phyloP scores from a whole-genome alignment of 1,284 basidiomycete genomes.

The Veloporphyrellus conicus region DNA sequence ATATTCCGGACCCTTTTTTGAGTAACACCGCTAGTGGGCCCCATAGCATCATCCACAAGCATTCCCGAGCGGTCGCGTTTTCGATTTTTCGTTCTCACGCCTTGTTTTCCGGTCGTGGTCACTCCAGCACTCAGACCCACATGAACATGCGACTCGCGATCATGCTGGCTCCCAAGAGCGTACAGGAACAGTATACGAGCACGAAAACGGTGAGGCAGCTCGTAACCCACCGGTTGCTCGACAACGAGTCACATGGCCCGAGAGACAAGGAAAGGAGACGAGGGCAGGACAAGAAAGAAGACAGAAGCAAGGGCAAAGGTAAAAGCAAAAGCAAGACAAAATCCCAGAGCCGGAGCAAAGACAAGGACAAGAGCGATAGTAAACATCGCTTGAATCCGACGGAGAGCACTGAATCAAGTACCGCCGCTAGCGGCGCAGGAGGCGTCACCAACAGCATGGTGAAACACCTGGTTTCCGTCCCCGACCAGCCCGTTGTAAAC shows the following conservation, averaged over 20 bases:
- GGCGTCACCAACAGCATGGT: slow-evolving; percentile 16
- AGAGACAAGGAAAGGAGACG: slow-evolving; percentile 17
- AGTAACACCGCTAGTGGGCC: slow-evolving; percentile 51
- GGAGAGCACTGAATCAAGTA: slow-evolving; percentile 31
- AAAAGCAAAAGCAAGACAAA: slow-evolving; percentile 28
- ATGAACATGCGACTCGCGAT: slow-evolving; percentile 48
- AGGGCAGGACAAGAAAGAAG: slow-evolving; percentile 18
- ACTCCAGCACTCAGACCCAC: slow-evolving; percentile 26
- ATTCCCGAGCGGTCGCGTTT: slow-evolving; percentile 71
- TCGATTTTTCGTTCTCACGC: slow-evolving; percentile 66
- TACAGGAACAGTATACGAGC: slow-evolving; percentile 72
- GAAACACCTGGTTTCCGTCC: slow-evolving; percentile 10
- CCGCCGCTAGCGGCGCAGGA: slow-evolving; percentile 32
- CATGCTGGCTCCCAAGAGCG: slow-evolving; percentile 62
- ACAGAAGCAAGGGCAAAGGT: slow-evolving; percentile 14
- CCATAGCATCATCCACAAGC: slow-evolving; percentile 67
- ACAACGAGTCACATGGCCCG: slow-evolving; percentile 34
- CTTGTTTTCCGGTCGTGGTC: slow-evolving; percentile 28
- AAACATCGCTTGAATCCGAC: slow-evolving; percentile 11
- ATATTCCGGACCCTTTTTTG: slow-evolving; percentile 45
- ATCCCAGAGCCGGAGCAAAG: slow-evolving; percentile 27
- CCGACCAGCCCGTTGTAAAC: slow-evolving; percentile 8
- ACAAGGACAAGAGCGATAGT: slow-evolving; percentile 22
- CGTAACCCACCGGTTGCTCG: slow-evolving; percentile 61
- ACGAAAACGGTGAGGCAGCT: slow-evolving; percentile 70